Conservation (phyloP, 306 rosid genomes). For the Fragaria vesca region DNA sequence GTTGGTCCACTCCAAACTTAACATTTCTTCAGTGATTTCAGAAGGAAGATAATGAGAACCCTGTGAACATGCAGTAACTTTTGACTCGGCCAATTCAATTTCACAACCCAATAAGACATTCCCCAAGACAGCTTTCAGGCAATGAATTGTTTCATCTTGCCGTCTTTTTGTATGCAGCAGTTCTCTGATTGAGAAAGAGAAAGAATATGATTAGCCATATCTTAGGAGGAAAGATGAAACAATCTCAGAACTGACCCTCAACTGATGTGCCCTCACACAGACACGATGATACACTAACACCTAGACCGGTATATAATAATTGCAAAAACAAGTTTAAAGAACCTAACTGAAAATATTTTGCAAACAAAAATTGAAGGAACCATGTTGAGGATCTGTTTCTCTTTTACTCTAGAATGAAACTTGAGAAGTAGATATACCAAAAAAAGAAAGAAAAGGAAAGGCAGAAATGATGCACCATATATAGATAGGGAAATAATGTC, state of each 20-base stretch:
- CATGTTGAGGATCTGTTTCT: neutral
- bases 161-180: slow-evolving; percentile 46
- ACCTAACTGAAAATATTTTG: neutral
- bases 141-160: slow-evolving; percentile 41
- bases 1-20: slow-evolving; percentile 39
- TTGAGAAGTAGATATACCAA: neutral
- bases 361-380: neutral
- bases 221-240: neutral
- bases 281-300: neutral
- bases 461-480: neutral
- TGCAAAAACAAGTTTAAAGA: neutral
- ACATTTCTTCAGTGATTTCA: slow-evolving; percentile 44
- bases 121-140: slow-evolving; percentile 35
- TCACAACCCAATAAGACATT: slow-evolving; percentile 44
- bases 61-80: slow-evolving; percentile 41
- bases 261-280: neutral
- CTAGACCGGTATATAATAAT: neutral
- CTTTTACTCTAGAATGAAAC: neutral
- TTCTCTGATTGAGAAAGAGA: slow-evolving; percentile 31
- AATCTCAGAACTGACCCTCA: neutral
- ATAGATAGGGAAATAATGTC: slow-evolving; percentile 1
- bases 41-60: slow-evolving; percentile 46
- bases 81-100: slow-evolving; percentile 46
- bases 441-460: neutral
- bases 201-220: neutral